Percentiles rank a stretch among this genome's conserved stretches.
phyloP scores from a whole-genome alignment of 2,329 filamentous ascomycete genomes.

The Paecilomyces formosus region DNA sequence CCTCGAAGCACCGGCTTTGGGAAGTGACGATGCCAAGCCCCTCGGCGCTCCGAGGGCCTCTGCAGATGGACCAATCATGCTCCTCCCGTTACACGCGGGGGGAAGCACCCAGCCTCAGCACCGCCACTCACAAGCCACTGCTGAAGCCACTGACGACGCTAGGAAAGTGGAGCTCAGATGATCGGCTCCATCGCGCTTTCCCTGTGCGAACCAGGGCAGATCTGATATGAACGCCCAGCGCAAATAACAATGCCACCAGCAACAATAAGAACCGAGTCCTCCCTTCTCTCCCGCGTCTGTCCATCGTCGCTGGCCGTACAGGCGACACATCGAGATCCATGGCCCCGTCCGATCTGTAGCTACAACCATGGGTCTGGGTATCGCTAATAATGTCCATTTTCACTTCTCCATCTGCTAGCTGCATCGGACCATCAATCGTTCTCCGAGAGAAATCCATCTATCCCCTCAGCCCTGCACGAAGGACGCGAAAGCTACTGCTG shows the following conservation, averaged over 20 bases:
- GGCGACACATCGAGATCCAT: too few species aligned
- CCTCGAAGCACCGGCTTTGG: background rate
- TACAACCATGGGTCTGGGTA: background rate
- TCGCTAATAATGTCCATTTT: background rate
- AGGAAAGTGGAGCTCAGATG: background rate
- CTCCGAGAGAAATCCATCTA: too few species aligned
- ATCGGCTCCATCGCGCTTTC: background rate
- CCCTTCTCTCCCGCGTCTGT: too few species aligned
- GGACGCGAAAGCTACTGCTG: too few species aligned
- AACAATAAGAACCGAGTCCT: too few species aligned
- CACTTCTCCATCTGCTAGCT: background rate
- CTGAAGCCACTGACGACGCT: background rate
- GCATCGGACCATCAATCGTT: too few species aligned
- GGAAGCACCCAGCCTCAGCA: background rate
- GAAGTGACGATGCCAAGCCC: background rate
- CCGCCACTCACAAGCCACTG: conserved; percentile 1
- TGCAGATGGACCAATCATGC: background rate
- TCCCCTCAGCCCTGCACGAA: background rate
- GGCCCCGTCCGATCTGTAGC: background rate
- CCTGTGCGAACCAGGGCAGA: background rate
- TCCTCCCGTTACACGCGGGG: background rate
- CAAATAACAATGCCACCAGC: too few species aligned
- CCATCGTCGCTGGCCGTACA: too few species aligned
- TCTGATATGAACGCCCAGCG: background rate
- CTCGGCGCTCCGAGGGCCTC: background rate